Conservation (phyloP, 345 rosid genomes). For the Brassica nigra region DNA sequence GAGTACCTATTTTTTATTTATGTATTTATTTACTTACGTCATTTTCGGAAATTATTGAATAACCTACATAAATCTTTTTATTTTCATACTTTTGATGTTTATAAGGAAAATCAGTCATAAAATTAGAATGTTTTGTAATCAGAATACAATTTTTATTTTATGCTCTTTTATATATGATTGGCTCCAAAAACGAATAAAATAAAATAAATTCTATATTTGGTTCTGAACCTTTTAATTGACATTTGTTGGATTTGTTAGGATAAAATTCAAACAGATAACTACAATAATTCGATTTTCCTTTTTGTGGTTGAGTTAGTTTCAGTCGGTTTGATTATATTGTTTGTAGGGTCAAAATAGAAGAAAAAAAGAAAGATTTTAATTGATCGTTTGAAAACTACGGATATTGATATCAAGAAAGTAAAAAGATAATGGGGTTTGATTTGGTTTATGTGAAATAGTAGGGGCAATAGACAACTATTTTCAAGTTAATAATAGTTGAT, state of each 20-base stretch:
- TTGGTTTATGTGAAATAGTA: not conserved
- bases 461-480: not conserved
- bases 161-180: not conserved
- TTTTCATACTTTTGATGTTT: not conserved
- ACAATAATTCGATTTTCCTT: not conserved
- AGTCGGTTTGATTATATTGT: not conserved
- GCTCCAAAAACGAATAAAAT: not conserved
- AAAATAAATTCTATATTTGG: not conserved
- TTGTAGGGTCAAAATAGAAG: not conserved
- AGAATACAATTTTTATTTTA: not conserved
- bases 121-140: not conserved
- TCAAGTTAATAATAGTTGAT: not conserved
- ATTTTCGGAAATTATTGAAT: not conserved
- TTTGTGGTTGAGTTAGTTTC: no score
- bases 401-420: not conserved
- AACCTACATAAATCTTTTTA: no score
- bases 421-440: slow-evolving; percentile 12
- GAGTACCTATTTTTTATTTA: not conserved
- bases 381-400: slow-evolving; percentile 3
- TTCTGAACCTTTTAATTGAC: not conserved
- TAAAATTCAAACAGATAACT: not conserved
- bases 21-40: not conserved
- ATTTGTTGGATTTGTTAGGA: not conserved
- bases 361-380: not conserved
- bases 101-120: not conserved